Evolutionary conservation across 2,329 filamentous ascomycete genomes (phyloP), one percentile per base, ranked within the genome.

Genomic region (Cladosporium velox): DNA sequence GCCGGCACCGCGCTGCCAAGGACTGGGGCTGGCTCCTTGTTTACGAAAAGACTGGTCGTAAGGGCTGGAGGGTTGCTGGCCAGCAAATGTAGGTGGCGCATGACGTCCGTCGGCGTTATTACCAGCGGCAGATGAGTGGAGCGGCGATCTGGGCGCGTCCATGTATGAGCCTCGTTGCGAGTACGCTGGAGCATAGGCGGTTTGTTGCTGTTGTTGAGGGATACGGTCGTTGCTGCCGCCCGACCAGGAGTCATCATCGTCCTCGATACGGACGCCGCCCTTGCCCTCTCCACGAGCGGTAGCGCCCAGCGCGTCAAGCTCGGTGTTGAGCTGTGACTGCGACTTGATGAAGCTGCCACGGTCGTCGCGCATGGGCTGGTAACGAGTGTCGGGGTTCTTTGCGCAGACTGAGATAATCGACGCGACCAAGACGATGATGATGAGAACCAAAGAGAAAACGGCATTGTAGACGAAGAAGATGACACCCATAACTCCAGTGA

Each of bases 281-380:
- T 83, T 83, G 68, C 79, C 77, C 76, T 96, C 93, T 66, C 93
- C 93, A 75, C 93, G 90, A 38, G 93, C 93, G 5, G 93, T 96
- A 18, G 91, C 91, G 70, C 91, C 93, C 66, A 97, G 83, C 10
- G 93, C 93, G 77, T 97, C 93, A 60, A 97, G 85, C 79, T 97
- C 93, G 8, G 93, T 96, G 4, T 90, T 92, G 18, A 97, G 83
- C 74, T 94, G 90, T 5, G 91, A 91, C 78, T 95, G 91, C 15
- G 93, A 97, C 83, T 97, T 97, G 88, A 97, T 97, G 81, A 98
- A 97, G 11, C 93, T 97, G 61, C 92, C 92, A 73, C 94, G 90
- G 79, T 98, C 94, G 74, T 98, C 94, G 64, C 91, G 90, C 93
- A 98, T 97, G 73, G 92, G 93, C 79, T 97, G 92, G 80, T 98